Evolutionary conservation across 208 protist genomes (phyloP).

Genomic region (Trypanosomatidae sp.): DNA sequence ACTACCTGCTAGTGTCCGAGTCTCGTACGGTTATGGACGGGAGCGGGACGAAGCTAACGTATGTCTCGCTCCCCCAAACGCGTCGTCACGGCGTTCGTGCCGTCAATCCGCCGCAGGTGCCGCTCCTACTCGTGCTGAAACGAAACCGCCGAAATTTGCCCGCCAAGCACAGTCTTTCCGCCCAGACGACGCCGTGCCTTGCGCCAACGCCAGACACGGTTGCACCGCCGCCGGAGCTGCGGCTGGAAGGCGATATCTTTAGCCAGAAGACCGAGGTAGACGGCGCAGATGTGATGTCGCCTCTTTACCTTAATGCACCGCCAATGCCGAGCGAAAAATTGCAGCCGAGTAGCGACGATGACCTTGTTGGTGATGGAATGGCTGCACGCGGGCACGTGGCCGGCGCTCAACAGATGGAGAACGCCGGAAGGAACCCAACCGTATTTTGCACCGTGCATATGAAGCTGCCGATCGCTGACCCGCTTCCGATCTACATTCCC

Average conservation of each 20-base stretch:
- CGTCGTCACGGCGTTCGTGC: constrained; percentile 33
- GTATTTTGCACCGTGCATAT: constrained; percentile 34
- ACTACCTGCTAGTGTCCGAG: constrained; percentile 76
- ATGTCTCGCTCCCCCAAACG: constrained; percentile 62
- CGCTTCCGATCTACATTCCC: constrained; percentile 41
- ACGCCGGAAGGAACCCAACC: constrained; percentile 27
- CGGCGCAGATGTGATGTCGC: constrained; percentile 36
- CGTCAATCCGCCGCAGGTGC: constrained; percentile 48
- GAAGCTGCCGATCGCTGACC: constrained; percentile 19
- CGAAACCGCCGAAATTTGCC: constrained; percentile 51
- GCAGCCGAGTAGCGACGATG: not conserved
- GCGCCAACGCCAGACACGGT: constrained; percentile 21
- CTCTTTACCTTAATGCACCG: constrained; percentile 33
- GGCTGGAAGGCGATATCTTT: not conserved
- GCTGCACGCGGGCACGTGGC: not conserved
- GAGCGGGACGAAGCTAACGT: constrained; percentile 59
- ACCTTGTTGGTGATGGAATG: not conserved
- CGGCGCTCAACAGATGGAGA: not conserved
- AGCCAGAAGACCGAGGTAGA: constrained; percentile 1
- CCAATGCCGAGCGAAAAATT: constrained; percentile 3
- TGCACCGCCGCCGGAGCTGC: constrained; percentile 3
- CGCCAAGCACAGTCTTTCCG: constrained; percentile 39
- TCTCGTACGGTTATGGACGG: constrained; percentile 49
- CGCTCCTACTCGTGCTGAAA: constrained; percentile 61
- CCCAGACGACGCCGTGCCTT: constrained; percentile 43